These are phyloP conservation scores for Paraleonurus japonicus DNA, from an alignment of 257 asterid genomes.

Conservation along the genomic window DNA sequence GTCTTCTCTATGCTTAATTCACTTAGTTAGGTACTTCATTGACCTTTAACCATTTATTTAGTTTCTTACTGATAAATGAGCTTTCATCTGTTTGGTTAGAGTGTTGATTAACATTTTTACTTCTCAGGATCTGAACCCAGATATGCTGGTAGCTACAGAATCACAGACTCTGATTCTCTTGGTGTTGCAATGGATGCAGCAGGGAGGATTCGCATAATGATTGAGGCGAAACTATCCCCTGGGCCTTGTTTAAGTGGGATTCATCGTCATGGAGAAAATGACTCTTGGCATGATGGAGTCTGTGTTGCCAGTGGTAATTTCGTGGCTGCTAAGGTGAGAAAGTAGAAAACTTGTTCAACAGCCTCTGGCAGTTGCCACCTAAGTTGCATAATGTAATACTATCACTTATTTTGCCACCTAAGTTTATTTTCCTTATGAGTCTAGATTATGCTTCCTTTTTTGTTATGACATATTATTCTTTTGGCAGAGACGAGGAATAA, in stretches of 20 bases:
- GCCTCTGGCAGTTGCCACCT: neutral
- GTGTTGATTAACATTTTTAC: neutral
- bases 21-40: neutral
- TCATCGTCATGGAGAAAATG: conserved; percentile 78
- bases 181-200: conserved; percentile 77
- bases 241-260: conserved; percentile 81
- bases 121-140: conserved; percentile 68
- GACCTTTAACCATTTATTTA: conserved; percentile 10
- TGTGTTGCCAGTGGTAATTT: conserved; percentile 83
- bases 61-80: conserved; percentile 12
- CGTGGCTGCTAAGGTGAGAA: conserved; percentile 79
- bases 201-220: conserved; percentile 62
- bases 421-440: neutral
- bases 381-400: neutral
- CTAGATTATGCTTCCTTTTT: neutral
- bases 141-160: conserved; percentile 83
- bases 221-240: conserved; percentile 83
- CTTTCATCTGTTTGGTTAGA: neutral
- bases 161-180: conserved; percentile 81
- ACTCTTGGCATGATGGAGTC: conserved; percentile 71
- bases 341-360: neutral
- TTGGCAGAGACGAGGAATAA: conserved; percentile 87
- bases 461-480: conserved; percentile 7
- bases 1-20: neutral
- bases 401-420: neutral